Conservation (phyloP, 1,284 basidiomycete species). For the Thelephora terrestris region DNA sequence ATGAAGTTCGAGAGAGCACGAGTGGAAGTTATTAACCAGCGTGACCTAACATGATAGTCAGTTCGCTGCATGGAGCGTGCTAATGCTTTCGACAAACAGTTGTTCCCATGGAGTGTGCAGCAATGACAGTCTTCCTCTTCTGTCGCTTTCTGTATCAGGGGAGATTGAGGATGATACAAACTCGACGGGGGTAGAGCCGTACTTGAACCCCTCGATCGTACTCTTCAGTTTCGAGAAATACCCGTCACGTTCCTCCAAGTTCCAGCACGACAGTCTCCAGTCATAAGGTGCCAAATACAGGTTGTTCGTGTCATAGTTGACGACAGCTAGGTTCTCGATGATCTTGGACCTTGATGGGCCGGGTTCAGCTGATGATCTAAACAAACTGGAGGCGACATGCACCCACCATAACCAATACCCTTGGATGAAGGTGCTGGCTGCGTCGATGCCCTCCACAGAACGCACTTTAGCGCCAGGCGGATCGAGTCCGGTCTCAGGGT, state of each 20-base stretch:
- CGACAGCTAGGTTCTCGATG: conserved; percentile 85
- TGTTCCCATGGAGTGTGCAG: conserved; percentile 85
- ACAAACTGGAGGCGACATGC: background rate
- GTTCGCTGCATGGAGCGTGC: background rate
- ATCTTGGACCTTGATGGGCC: conserved; percentile 65
- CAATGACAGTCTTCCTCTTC: conserved; percentile 78
- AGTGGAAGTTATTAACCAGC: conserved; percentile 31
- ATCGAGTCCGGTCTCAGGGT: conserved; percentile 88
- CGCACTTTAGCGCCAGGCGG: conserved; percentile 84
- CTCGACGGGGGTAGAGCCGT: conserved; percentile 13
- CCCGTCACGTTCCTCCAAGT: conserved; percentile 85
- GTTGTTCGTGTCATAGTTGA: conserved; percentile 89
- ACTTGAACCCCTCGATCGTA: conserved; percentile 81
- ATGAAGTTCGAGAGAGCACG: background rate
- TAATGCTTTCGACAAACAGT: conserved; percentile 38
- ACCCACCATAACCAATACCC: conserved; percentile 92
- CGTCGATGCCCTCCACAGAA: conserved; percentile 86
- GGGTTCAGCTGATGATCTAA: background rate
- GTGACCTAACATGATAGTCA: conserved; percentile 28
- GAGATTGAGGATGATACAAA: background rate
- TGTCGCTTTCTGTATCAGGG: conserved; percentile 44
- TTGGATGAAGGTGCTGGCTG: conserved; percentile 85
- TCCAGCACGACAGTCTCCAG: conserved; percentile 87
- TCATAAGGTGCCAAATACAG: conserved; percentile 84
- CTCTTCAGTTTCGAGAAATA: conserved; percentile 87